Percentiles rank a stretch among this genome's conserved stretches.
Evolutionary conservation across 2,329 filamentous ascomycete species (phyloP).

Genomic region (Pseudogymnoascus sp.): DNA sequence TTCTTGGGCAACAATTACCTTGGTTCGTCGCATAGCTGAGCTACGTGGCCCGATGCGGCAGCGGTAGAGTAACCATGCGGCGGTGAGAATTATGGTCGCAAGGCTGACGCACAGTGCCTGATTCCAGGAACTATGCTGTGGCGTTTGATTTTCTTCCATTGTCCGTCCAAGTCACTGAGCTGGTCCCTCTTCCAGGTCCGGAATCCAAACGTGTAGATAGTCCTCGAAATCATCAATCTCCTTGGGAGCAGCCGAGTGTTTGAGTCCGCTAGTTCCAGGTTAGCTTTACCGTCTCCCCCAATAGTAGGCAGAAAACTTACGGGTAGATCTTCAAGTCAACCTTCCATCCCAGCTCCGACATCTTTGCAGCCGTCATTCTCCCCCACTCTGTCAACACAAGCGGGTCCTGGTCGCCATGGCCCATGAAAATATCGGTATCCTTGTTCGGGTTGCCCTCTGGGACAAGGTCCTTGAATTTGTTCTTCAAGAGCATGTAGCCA

Average conservation of each 20-base stretch:
- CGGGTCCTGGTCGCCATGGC: conserved; percentile 71
- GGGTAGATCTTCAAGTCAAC: conserved; percentile 70
- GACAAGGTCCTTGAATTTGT: conserved; percentile 53
- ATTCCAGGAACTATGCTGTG: neutral
- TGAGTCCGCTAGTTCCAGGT: conserved; percentile 48
- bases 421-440: conserved; percentile 80
- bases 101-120: neutral
- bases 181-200: conserved; percentile 33
- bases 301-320: conserved; percentile 39
- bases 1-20: neutral
- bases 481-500: conserved; percentile 67
- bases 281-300: conserved; percentile 2
- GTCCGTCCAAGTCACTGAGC: neutral
- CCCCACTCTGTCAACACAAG: conserved; percentile 67
- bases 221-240: conserved; percentile 77
- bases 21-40: neutral
- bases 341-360: conserved; percentile 64
- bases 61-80: neutral
- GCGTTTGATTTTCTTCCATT: neutral
- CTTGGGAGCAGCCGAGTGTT: conserved; percentile 66
- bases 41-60: neutral
- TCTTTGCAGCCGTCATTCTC: conserved; percentile 53
- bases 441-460: conserved; percentile 55
- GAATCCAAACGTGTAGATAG: conserved; percentile 43
- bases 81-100: neutral